Evolutionary conservation across 306 rosid species (phyloP).

Genomic region (Quercus glauca): DNA sequence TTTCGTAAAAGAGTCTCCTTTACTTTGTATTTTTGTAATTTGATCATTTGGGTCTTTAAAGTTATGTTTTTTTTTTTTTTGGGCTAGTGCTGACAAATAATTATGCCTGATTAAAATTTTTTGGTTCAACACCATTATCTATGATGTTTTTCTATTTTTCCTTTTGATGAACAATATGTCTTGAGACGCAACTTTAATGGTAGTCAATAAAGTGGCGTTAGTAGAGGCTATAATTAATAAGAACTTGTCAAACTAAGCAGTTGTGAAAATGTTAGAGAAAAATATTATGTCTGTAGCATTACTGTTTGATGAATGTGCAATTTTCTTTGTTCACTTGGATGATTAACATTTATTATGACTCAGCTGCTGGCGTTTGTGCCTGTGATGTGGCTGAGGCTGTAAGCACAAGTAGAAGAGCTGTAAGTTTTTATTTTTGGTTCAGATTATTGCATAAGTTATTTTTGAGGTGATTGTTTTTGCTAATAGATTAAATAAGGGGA

Average conservation of each 20-base stretch:
- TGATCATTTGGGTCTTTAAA: neutral
- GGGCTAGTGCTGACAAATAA: neutral
- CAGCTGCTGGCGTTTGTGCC: conserved; percentile 42
- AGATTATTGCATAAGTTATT: neutral
- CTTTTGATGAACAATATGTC: no score
- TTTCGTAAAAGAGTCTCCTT: neutral
- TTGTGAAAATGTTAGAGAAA: no score
- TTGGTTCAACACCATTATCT: neutral
- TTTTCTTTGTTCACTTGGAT: neutral
- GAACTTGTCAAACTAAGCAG: no score
- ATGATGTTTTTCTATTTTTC: no score
- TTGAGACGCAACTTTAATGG: no score
- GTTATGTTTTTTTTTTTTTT: no score
- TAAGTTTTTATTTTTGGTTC: conserved; percentile 20
- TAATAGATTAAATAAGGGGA: neutral
- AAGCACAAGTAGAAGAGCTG: conserved; percentile 67
- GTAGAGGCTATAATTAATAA: no score
- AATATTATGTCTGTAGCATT: no score
- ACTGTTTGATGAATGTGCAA: neutral
- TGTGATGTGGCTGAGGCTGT: conserved; percentile 55
- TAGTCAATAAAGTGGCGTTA: no score
- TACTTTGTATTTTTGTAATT: neutral
- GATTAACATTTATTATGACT: neutral
- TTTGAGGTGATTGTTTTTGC: neutral
- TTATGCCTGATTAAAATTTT: neutral